Conservation (phyloP, 306 rosid genomes). For the Calophaca sinica region DNA sequence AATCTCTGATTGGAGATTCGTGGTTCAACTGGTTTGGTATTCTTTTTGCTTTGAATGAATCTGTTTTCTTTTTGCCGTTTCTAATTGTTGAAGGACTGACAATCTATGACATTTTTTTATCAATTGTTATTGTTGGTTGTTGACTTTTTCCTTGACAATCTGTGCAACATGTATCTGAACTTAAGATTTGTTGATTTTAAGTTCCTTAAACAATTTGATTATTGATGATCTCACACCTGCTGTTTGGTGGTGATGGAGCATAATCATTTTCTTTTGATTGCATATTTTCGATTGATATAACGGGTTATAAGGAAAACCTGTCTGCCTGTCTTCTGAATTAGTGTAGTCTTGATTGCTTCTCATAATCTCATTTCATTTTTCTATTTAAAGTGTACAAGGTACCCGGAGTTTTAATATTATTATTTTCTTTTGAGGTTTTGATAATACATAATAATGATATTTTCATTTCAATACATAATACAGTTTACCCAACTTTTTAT, state of each 20-base stretch:
- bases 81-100: too few relatives aligned
- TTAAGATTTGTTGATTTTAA: constrained; percentile 1
- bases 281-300: background rate
- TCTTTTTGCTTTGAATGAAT: constrained; percentile 14
- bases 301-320: background rate
- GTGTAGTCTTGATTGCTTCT: constrained; percentile 20
- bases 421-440: constrained; percentile 18
- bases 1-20: background rate
- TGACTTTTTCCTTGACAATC: too few relatives aligned
- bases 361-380: constrained; percentile 6
- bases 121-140: too few relatives aligned
- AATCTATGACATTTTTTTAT: too few relatives aligned
- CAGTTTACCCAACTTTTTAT: background rate
- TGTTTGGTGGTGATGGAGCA: background rate
- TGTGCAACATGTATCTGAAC: background rate
- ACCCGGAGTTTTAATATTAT: background rate
- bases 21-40: background rate
- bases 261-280: constrained; percentile 16
- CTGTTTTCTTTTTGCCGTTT: background rate
- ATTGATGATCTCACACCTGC: background rate
- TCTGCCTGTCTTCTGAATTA: background rate
- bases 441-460: background rate
- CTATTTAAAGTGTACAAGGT: background rate
- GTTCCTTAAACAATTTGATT: constrained; percentile 12
- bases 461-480: constrained; percentile 2